A percentile compares a stretch with the other conserved stretches of the same genome.
phyloP scores from a whole-genome alignment of 371 early-diverging fungal species.

The Apophysomyces ossiformis region DNA sequence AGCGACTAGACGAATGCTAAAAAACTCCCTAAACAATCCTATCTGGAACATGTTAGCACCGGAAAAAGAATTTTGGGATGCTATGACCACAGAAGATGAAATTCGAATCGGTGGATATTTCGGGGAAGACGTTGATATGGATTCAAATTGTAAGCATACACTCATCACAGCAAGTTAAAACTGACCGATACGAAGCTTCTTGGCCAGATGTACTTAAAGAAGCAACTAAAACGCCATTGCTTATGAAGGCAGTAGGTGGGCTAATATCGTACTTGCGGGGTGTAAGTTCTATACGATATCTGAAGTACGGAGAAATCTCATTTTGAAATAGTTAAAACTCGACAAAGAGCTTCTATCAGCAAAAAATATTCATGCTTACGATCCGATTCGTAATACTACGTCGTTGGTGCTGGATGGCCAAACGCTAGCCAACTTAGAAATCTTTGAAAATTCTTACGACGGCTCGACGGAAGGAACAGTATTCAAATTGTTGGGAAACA shows the following conservation, averaged over 20 bases:
- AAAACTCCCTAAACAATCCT: slow-evolving; percentile 64
- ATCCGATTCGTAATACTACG: slow-evolving; percentile 69
- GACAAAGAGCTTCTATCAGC: slow-evolving; percentile 86
- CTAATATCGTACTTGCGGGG: slow-evolving; percentile 78
- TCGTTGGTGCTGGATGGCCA: slow-evolving; percentile 93
- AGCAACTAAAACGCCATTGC: slow-evolving; percentile 40
- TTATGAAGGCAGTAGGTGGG: slow-evolving; percentile 80
- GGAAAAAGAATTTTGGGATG: slow-evolving; percentile 87
- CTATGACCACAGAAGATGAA: slow-evolving; percentile 69
- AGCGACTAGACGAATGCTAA: slow-evolving; percentile 73
- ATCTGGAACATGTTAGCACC: slow-evolving; percentile 76
- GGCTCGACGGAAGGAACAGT: slow-evolving; percentile 84
- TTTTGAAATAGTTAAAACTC: slow-evolving; percentile 66
- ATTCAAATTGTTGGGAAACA: slow-evolving; percentile 85
- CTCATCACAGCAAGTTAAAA: not conserved
- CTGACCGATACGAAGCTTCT: slow-evolving; percentile 20
- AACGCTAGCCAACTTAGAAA: slow-evolving; percentile 91
- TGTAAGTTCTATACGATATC: slow-evolving; percentile 28
- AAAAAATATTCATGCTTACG: slow-evolving; percentile 79
- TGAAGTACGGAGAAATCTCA: slow-evolving; percentile 9
- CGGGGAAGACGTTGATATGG: slow-evolving; percentile 29
- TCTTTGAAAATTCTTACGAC: slow-evolving; percentile 88
- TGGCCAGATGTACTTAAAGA: slow-evolving; percentile 52
- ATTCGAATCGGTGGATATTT: slow-evolving; percentile 73
- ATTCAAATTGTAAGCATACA: slow-evolving; percentile 6